Base-by-base conservation (phyloP, 2,329 filamentous ascomycete species). In the Aspergillus caelatus region DNA sequence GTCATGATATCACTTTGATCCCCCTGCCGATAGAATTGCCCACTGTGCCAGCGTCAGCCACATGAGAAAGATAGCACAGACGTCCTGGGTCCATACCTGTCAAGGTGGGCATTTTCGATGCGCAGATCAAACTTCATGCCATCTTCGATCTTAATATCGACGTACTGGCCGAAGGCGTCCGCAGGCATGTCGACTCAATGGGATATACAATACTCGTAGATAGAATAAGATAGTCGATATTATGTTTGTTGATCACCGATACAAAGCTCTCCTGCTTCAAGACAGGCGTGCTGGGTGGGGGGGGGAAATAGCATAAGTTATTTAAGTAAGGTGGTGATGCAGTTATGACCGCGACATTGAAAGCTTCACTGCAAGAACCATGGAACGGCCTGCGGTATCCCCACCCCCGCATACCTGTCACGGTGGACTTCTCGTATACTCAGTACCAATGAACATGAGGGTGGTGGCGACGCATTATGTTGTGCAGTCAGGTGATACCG, bases 51-150 rank as follows among this genome's bases (percentile, higher is more conserved):
- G 23, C 30, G 19, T 62, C 26, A 64, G 28, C 19, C 9, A 5
- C 23, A 52, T 34, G 1, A 45, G 1, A 45, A 23, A 23, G 26
- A 14, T 9, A 28, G 10, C 30, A 12, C 16, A n/a, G 16, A 16
- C n/a, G 8, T 3, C 45, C 46, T 3, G 26, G 16, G 21, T 36
- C 39, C 23, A 30, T 62, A 66, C 64, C 64, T 64, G 21, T 64
- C 58, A 9, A 66, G 30, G 30, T 62, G 52, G 48, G 62, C 57
- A 41, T 66, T 62, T 30, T 64, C 64, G 36, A 66, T 62, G 2
- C 64, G 64, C 34, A 66, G 55, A n/a, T 66, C 64, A 57, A 59
- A 66, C 28, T 66, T 62, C 62, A 59, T 16, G 45, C 61, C 62
- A 62, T 66, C 64, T 56, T 62, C 26, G 10, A 66, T 64, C 48